phyloP scores from a whole-genome alignment of 2,329 filamentous ascomycete species.

The Alternaria longipes region DNA sequence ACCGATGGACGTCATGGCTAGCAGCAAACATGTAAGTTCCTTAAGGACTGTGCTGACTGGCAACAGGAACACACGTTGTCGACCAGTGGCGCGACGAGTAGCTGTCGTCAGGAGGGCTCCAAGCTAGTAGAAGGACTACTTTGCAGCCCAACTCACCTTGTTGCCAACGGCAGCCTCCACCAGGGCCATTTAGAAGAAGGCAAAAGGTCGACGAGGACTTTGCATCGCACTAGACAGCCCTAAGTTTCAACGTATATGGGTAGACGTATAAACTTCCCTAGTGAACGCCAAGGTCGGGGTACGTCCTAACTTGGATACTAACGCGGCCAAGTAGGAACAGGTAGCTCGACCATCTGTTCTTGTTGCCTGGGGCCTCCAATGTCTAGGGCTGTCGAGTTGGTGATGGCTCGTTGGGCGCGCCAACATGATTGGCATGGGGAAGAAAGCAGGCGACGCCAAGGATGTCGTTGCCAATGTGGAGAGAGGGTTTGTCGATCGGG shows the following conservation, averaged over 20 bases:
- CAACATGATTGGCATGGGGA: background rate
- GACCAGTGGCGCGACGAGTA: background rate
- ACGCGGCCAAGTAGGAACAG: too few species aligned
- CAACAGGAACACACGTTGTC: background rate
- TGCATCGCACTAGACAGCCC: background rate
- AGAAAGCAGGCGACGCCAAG: background rate
- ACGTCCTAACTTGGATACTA: too few species aligned
- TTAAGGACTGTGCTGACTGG: background rate
- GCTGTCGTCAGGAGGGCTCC: background rate
- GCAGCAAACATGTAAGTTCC: background rate
- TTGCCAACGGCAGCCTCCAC: background rate
- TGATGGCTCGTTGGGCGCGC: background rate
- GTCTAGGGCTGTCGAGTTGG: too few species aligned
- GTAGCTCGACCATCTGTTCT: too few species aligned
- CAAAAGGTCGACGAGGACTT: conserved; percentile 2
- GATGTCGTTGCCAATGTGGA: background rate
- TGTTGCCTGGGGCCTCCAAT: too few species aligned
- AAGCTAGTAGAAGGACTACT: background rate
- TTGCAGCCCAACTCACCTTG: background rate
- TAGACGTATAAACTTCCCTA: background rate
- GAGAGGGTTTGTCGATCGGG: background rate
- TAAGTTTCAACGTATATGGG: background rate
- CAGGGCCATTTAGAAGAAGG: background rate
- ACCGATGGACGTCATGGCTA: background rate
- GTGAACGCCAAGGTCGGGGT: background rate